Percentiles rank a stretch among this genome's conserved stretches.
phyloP scores from a whole-genome alignment of 108 stramenopile species.

The Craspedostauros australis region DNA sequence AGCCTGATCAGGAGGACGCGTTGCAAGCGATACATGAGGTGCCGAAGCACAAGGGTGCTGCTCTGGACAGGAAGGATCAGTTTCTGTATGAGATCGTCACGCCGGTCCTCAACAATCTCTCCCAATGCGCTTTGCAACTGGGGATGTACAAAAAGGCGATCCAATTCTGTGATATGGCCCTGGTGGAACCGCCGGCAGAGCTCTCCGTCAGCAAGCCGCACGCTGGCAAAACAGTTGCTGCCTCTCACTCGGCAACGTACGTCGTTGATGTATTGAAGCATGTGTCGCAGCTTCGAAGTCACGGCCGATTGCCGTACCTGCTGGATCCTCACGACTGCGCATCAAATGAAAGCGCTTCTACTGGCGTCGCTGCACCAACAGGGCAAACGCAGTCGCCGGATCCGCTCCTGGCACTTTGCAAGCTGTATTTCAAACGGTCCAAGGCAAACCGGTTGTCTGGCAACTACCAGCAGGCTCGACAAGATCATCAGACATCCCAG shows the following conservation, averaged over 20 bases:
- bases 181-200: constrained; percentile 43
- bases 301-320: too few relatives aligned
- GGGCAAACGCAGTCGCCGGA: neutral
- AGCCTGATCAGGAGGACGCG: constrained; percentile 4
- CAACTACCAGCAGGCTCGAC: constrained; percentile 37
- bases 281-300: too few relatives aligned
- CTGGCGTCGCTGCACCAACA: too few relatives aligned
- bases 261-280: too few relatives aligned
- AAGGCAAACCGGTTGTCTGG: constrained; percentile 65
- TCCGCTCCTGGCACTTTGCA: constrained; percentile 25
- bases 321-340: too few relatives aligned
- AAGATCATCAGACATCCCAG: constrained; percentile 43
- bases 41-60: neutral
- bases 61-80: too few relatives aligned
- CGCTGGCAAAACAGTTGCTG: too few relatives aligned
- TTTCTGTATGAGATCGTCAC: constrained; percentile 44
- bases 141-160: constrained; percentile 70
- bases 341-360: too few relatives aligned
- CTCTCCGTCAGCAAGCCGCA: too few relatives aligned
- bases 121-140: constrained; percentile 70
- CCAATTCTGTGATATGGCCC: constrained; percentile 65
- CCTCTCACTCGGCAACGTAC: too few relatives aligned
- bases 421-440: constrained; percentile 66
- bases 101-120: constrained; percentile 78
- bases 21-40: neutral